Conservation (phyloP, 1,284 basidiomycete genomes). For the Leccinum fallax region DNA sequence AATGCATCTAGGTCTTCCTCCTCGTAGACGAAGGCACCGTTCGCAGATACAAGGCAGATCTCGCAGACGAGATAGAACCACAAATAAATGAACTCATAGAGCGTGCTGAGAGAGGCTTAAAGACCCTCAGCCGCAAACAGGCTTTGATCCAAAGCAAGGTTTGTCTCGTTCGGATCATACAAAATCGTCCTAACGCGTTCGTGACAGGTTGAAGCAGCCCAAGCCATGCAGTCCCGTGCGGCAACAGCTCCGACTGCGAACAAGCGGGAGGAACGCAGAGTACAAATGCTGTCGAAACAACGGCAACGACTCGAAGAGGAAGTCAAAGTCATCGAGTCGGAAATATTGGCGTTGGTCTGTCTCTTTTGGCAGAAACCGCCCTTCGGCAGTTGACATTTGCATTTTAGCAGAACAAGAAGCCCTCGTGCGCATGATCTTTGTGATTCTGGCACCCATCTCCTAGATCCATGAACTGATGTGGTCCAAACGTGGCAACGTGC, state of each 20-base stretch:
- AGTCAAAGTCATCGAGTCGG: slow-evolving; percentile 53
- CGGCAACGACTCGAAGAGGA: slow-evolving; percentile 63
- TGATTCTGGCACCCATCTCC: not conserved
- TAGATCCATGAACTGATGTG: not conserved
- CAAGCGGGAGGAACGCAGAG: slow-evolving; percentile 63
- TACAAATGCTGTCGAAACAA: slow-evolving; percentile 64
- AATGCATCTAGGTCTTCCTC: slow-evolving; percentile 58
- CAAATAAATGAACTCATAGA: slow-evolving; percentile 70
- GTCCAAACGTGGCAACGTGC: not conserved
- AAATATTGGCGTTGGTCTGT: slow-evolving; percentile 58
- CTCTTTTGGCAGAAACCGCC: not conserved
- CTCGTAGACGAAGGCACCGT: slow-evolving; percentile 71
- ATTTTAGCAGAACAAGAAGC: slow-evolving; percentile 29
- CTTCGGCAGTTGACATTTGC: not conserved
- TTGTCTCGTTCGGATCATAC: slow-evolving; percentile 1
- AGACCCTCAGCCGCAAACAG: slow-evolving; percentile 59
- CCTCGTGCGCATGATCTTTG: not conserved
- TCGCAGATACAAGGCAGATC: slow-evolving; percentile 66
- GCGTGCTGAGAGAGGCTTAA: slow-evolving; percentile 68
- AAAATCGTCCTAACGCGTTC: not conserved
- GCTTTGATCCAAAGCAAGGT: slow-evolving; percentile 63
- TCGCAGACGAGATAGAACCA: slow-evolving; percentile 79
- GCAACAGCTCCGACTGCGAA: slow-evolving; percentile 56
- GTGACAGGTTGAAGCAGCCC: slow-evolving; percentile 53
- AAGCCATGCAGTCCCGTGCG: slow-evolving; percentile 43